phyloP scores from a whole-genome alignment of 2,329 filamentous ascomycete genomes.

The Diplocarpon rosae region DNA sequence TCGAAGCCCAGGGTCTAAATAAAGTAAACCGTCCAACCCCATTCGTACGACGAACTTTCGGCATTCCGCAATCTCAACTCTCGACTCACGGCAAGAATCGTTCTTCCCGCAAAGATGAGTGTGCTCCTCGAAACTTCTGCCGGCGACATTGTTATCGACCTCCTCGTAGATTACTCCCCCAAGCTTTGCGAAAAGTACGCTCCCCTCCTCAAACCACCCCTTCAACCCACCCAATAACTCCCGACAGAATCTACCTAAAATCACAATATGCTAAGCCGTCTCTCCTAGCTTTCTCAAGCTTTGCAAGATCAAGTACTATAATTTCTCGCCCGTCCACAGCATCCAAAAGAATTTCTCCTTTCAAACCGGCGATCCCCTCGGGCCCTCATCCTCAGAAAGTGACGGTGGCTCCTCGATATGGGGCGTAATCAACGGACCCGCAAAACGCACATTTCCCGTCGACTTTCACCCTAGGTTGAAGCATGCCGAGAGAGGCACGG shows the following conservation, averaged over 20 bases:
- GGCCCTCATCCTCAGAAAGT: slow-evolving; percentile 70
- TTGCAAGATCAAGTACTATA: slow-evolving; percentile 99
- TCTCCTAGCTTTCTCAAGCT: slow-evolving; percentile 81
- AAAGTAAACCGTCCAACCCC: neutral
- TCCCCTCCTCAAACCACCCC: slow-evolving; percentile 1
- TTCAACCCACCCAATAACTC: slow-evolving; percentile 11
- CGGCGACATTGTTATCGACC: slow-evolving; percentile 90
- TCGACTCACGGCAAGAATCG: neutral
- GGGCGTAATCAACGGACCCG: slow-evolving; percentile 62
- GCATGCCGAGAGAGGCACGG: slow-evolving; percentile 78
- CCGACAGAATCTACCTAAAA: slow-evolving; percentile 39
- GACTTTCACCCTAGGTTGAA: slow-evolving; percentile 79
- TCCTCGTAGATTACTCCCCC: slow-evolving; percentile 79
- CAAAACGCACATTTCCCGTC: slow-evolving; percentile 70
- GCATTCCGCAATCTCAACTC: neutral
- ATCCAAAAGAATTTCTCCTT: slow-evolving; percentile 94
- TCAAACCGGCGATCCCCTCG: slow-evolving; percentile 89
- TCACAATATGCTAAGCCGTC: slow-evolving; percentile 36
- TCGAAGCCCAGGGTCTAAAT: too few relatives aligned
- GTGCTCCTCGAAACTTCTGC: slow-evolving; percentile 87
- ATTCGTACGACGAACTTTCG: neutral
- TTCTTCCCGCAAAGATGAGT: slow-evolving; percentile 52
- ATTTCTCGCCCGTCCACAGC: slow-evolving; percentile 85
- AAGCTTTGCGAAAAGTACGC: slow-evolving; percentile 91
- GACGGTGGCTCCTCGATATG: slow-evolving; percentile 92